Evolutionary conservation across 2,329 filamentous ascomycete species (phyloP), one percentile per base, ranked within the genome.

Genomic region (Colletotrichum chrysophilum): DNA sequence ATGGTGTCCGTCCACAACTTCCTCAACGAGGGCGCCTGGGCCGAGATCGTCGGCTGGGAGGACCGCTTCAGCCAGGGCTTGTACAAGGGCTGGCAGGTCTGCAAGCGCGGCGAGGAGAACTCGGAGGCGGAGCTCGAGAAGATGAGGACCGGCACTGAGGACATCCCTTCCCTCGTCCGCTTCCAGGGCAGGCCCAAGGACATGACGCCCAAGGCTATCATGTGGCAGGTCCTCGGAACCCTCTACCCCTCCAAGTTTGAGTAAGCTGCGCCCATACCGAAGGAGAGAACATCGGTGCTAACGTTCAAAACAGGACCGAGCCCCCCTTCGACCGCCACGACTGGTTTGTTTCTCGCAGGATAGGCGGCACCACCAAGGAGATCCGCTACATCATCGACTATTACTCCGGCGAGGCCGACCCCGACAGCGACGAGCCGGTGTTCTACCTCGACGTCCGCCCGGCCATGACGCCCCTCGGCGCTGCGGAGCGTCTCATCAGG

Each of bases 1-100:
- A 99, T 99, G 97, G 97, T 99, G 7, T 94, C 95, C 1, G 95
- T 98, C 13, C 97, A 99, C 88, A 99, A 99, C 86, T 98, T 98
- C 81, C 86, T 99, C 75, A 99, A 99, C 84, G 97, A 99, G 84
- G 97, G 97, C 78, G 97, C 97, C 9, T 99, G 97, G 97, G 91
- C 91, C 21, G 97, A 99, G 88, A 98, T 99, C 81, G 90, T 97
- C 78, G 94, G 94, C 56, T 98, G 96, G 96, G 97, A 99, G 88
- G 90, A 93, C 71, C 92, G 96, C 69, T 99, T 98, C 82, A 89
- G 91, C 24, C 89, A 90, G 38, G 97, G 97, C 0, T 84, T 98
- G 28, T 87, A 85, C 75, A 89, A 91, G 62, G 95, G 94, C 55
- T 96, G 94, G 92, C 88, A 92, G 78, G 90, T 93, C 74, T 97